A percentile compares a stretch with the other conserved stretches of the same genome.
Conservation (phyloP, 257 asterid genomes). For the Agastache rugosa region DNA sequence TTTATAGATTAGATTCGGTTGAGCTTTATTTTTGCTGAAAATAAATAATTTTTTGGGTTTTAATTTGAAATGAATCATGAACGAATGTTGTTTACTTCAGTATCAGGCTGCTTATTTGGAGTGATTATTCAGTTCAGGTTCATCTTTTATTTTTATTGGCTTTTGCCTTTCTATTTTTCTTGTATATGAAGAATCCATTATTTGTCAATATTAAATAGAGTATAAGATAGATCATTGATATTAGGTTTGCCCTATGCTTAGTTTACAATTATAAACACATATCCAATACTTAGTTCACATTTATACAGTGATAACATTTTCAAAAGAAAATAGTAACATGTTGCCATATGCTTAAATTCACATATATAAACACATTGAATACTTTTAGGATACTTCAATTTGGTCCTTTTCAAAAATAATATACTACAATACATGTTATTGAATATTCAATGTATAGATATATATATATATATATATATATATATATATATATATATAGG, state of each 20-base stretch:
- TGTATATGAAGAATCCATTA: not conserved
- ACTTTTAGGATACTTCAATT: not conserved
- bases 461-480: too few relatives aligned
- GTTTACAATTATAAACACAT: not conserved
- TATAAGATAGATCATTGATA: not conserved
- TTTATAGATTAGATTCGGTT: constrained; percentile 38
- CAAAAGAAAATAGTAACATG: not conserved
- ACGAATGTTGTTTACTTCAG: not conserved
- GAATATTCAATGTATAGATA: not conserved
- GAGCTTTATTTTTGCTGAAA: constrained; percentile 9
- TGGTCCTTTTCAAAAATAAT: not conserved
- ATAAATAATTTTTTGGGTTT: not conserved
- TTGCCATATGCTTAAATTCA: not conserved
- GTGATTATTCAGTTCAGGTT: not conserved
- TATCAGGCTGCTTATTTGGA: not conserved
- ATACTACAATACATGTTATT: not conserved
- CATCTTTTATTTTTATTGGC: not conserved
- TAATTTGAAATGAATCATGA: not conserved
- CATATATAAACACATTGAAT: not conserved
- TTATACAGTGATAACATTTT: not conserved
- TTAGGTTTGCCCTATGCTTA: not conserved
- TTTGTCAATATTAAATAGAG: not conserved
- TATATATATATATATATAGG: too few relatives aligned
- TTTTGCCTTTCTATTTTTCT: not conserved
- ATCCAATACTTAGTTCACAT: not conserved